Evolutionary conservation across 108 stramenopile genomes (phyloP).

Genomic region (Cyclotella baltica): DNA sequence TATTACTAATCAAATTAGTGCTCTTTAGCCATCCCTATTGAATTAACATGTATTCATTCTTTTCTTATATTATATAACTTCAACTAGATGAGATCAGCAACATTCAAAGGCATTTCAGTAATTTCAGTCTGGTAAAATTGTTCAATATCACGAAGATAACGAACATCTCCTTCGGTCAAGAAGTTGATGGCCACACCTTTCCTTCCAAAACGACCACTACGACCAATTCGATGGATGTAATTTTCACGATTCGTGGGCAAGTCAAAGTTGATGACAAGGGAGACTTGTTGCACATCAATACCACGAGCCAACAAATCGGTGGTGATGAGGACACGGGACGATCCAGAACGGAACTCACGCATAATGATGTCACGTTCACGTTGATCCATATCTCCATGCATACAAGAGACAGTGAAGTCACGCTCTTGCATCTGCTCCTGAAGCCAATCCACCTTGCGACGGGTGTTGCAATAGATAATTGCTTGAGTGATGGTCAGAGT

Average conservation of each 20-base stretch:
- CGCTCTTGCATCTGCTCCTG: conserved; percentile 96
- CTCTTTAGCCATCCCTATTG: not conserved
- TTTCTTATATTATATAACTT: conserved; percentile 16
- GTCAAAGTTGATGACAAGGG: conserved; percentile 99
- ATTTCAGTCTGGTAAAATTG: conserved; percentile 99
- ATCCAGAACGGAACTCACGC: conserved; percentile 99
- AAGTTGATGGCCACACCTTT: conserved; percentile 99
- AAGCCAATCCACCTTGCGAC: conserved; percentile 99
- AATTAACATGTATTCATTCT: conserved; percentile 5
- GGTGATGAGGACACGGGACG: conserved; percentile 99
- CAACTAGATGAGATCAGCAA: conserved; percentile 92
- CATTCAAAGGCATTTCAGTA: conserved; percentile 97
- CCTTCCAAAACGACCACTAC: conserved; percentile 99
- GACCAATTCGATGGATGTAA: conserved; percentile 99
- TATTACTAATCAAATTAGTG: not conserved
- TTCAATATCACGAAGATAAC: conserved; percentile 99
- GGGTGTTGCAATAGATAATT: conserved; percentile 99
- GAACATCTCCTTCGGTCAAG: conserved; percentile 95
- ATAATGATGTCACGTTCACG: conserved; percentile 99
- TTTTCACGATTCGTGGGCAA: conserved; percentile 99
- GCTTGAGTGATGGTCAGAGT: conserved; percentile 99
- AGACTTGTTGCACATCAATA: conserved; percentile 99
- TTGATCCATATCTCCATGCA: conserved; percentile 99
- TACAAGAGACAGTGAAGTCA: conserved; percentile 99
- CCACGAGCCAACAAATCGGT: conserved; percentile 97